phyloP scores from a whole-genome alignment of 225 moss, liverwort and hornwort species.

The Pseudoscleropodium purum region DNA sequence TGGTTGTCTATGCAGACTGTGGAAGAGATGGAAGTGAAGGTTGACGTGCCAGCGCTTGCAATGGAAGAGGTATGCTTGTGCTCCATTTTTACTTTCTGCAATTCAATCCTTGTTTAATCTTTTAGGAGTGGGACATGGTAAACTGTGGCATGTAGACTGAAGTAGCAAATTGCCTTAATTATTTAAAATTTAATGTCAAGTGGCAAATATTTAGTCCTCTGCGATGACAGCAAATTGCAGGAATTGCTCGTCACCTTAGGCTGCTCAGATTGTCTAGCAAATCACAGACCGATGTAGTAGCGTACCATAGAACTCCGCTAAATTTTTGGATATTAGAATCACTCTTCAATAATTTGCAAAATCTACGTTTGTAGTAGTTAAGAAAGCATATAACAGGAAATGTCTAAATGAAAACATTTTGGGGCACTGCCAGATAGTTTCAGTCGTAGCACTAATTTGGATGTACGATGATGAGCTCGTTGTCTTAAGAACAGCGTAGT shows the following conservation, averaged over 20 bases:
- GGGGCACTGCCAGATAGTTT: background rate
- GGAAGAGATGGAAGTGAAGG: constrained; percentile 80
- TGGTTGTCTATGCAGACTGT: constrained; percentile 37
- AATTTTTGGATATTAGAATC: background rate
- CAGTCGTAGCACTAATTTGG: background rate
- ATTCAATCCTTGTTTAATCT: background rate
- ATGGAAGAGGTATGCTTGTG: constrained; percentile 82
- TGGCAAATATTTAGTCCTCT: background rate
- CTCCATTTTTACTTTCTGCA: background rate
- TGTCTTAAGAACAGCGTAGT: background rate
- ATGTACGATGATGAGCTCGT: background rate
- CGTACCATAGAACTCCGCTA: background rate
- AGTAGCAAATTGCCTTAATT: background rate
- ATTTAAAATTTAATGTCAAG: background rate
- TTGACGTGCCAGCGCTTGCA: constrained; percentile 83
- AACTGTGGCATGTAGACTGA: background rate
- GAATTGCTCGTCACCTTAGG: background rate
- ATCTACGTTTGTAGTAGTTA: background rate
- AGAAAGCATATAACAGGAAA: background rate
- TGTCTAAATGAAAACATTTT: background rate
- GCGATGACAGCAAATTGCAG: background rate
- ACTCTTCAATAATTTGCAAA: background rate
- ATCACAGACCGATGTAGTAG: background rate
- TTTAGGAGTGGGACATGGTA: background rate
- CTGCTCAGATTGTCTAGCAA: background rate